Conservation (phyloP, 2,329 filamentous ascomycete species). For the Monilinia fructigena region DNA sequence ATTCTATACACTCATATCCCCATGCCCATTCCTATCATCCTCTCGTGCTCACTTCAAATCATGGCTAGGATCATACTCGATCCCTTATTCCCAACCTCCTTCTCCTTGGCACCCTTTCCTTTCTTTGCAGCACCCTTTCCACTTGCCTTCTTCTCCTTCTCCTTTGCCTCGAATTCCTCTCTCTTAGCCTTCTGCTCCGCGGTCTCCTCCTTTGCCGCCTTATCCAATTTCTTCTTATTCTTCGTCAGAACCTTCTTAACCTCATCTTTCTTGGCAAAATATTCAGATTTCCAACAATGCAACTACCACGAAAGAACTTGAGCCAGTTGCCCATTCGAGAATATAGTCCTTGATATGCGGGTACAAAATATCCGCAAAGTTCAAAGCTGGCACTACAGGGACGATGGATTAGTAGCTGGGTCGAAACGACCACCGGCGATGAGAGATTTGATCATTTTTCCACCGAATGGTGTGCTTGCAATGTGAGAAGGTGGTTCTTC, state of each 20-base stretch:
- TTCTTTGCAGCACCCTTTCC: conserved; percentile 46
- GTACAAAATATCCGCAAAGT: conserved; percentile 82
- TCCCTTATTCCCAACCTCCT: conserved; percentile 59
- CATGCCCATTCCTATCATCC: background rate
- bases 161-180: conserved; percentile 44
- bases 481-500: conserved; percentile 49
- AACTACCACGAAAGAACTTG: conserved; percentile 83
- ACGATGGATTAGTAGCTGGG: conserved; percentile 64
- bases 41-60: conserved; percentile 40
- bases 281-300: conserved; percentile 72
- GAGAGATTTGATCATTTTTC: conserved; percentile 85
- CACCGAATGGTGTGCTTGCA: conserved; percentile 61
- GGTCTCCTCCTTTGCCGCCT: conserved; percentile 61
- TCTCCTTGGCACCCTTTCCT: conserved; percentile 42
- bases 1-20: background rate
- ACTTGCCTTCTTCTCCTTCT: conserved; percentile 42
- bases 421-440: conserved; percentile 89
- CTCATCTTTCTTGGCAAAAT: conserved; percentile 65
- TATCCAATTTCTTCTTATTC: conserved; percentile 68
- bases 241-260: conserved; percentile 70
- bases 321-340: conserved; percentile 80
- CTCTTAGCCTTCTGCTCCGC: conserved; percentile 52
- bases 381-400: conserved; percentile 70
- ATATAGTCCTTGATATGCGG: conserved; percentile 72
- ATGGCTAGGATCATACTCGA: conserved; percentile 60